Evolutionary conservation across 352 stramenopile species (phyloP).

Genomic region (Bremia lactucae): DNA sequence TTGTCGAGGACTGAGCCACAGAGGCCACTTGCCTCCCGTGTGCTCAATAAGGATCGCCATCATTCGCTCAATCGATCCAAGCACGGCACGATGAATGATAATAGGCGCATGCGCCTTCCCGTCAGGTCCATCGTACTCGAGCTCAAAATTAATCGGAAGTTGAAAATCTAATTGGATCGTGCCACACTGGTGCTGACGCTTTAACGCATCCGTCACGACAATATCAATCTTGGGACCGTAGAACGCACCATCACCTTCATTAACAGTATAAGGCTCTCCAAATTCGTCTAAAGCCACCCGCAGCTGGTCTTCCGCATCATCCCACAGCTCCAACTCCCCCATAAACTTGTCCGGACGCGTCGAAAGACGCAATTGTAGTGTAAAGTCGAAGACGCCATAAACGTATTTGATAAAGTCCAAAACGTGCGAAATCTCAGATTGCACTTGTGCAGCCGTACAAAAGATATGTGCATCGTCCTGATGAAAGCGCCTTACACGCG

Average conservation of each 20-base stretch:
- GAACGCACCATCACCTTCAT: constrained; percentile 94
- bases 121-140: constrained; percentile 87
- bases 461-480: constrained; percentile 99
- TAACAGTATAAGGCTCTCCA: constrained; percentile 68
- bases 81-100: constrained; percentile 96
- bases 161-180: constrained; percentile 99
- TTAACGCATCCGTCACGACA: constrained; percentile 94
- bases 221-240: constrained; percentile 98
- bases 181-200: constrained; percentile 94
- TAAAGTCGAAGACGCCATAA: constrained; percentile 92
- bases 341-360: constrained; percentile 93
- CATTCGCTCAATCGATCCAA: constrained; percentile 96
- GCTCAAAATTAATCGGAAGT: constrained; percentile 92
- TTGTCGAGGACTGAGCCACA: constrained; percentile 90
- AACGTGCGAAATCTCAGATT: constrained; percentile 91
- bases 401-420: constrained; percentile 92
- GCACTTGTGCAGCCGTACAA: constrained; percentile 90
- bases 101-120: constrained; percentile 88
- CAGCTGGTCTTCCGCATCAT: constrained; percentile 81
- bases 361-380: constrained; percentile 88
- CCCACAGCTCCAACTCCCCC: constrained; percentile 89
- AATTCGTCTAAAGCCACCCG: constrained; percentile 56
- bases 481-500: constrained; percentile 95
- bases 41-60: constrained; percentile 98
- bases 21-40: constrained; percentile 91